These are phyloP conservation scores for Potentilla sterilis DNA, from an alignment of 306 rosid species.

Conservation along the genomic window DNA sequence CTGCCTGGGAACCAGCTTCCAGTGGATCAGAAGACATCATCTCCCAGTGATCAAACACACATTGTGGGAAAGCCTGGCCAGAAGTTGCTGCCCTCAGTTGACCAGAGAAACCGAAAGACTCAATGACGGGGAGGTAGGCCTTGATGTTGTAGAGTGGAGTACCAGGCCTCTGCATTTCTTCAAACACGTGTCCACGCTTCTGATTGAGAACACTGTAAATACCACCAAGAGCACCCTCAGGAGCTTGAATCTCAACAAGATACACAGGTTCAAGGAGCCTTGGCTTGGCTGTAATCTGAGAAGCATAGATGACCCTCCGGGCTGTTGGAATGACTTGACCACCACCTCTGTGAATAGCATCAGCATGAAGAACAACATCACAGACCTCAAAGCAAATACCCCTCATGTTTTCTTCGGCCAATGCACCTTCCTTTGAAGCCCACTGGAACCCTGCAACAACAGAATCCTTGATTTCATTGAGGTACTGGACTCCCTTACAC, in stretches of 20 bases:
- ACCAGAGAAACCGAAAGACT: slow-evolving; percentile 78
- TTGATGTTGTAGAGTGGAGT: slow-evolving; percentile 80
- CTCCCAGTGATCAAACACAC: slow-evolving; percentile 95
- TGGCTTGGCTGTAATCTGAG: slow-evolving; percentile 72
- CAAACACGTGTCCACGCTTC: slow-evolving; percentile 75
- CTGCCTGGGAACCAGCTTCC: slow-evolving; percentile 72
- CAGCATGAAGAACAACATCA: slow-evolving; percentile 74
- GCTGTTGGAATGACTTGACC: slow-evolving; percentile 88
- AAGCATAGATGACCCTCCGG: slow-evolving; percentile 70
- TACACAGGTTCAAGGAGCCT: slow-evolving; percentile 84
- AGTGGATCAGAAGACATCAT: slow-evolving; percentile 82
- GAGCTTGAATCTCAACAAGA: slow-evolving; percentile 82
- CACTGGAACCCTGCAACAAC: slow-evolving; percentile 81
- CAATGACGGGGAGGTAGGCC: slow-evolving; percentile 68
- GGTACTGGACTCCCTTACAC: slow-evolving; percentile 86
- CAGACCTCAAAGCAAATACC: slow-evolving; percentile 73
- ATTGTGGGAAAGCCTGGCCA: slow-evolving; percentile 93
- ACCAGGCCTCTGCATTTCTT: slow-evolving; percentile 76
- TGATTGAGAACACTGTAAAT: slow-evolving; percentile 80
- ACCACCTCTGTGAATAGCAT: slow-evolving; percentile 85
- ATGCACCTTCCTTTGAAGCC: slow-evolving; percentile 87
- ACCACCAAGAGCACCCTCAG: slow-evolving; percentile 80
- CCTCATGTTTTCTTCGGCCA: slow-evolving; percentile 84
- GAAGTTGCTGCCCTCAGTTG: slow-evolving; percentile 83
- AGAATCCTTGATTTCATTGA: slow-evolving; percentile 80